Evolutionary conservation across 768 basidiomycete species (phyloP).

Genomic region (Pulveroboletus sp.): DNA sequence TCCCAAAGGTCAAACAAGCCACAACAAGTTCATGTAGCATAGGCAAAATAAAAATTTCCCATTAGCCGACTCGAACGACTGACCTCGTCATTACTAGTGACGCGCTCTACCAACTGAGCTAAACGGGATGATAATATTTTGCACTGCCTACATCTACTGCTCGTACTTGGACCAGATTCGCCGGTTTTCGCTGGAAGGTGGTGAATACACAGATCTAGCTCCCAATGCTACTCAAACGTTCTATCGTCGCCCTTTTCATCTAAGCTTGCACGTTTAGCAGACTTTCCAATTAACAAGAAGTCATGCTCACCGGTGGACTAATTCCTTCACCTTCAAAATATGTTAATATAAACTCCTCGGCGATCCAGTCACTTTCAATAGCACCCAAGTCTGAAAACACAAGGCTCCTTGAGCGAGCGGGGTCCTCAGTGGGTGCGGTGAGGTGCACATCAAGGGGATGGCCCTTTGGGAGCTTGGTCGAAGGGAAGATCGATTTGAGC

Average conservation of each 20-base stretch:
- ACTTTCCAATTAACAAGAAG: neutral
- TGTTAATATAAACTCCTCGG: conserved; percentile 64
- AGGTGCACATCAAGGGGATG: conserved; percentile 66
- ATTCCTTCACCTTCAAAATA: conserved; percentile 70
- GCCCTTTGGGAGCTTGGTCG: conserved; percentile 61
- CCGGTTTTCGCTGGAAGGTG: too few relatives aligned
- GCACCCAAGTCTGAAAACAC: conserved; percentile 70
- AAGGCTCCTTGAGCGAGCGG: conserved; percentile 47
- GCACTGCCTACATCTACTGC: too few relatives aligned
- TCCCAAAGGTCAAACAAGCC: too few relatives aligned
- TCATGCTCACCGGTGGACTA: conserved; percentile 60
- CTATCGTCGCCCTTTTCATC: conserved; percentile 28
- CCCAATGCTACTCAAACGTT: conserved; percentile 19
- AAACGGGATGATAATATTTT: conserved; percentile 25
- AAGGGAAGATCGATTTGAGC: conserved; percentile 74
- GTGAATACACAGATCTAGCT: conserved; percentile 8
- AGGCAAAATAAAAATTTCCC: conserved; percentile 23
- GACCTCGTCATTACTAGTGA: conserved; percentile 70
- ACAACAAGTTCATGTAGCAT: too few relatives aligned
- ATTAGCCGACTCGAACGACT: conserved; percentile 62
- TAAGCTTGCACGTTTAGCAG: conserved; percentile 6
- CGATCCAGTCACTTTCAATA: conserved; percentile 70
- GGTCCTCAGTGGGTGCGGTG: conserved; percentile 44
- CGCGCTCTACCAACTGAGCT: conserved; percentile 55
- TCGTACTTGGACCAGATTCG: too few relatives aligned